Percentiles rank a stretch among this genome's conserved stretches.
Conservation (phyloP, 1,284 basidiomycete genomes). For the Leucoagaricus sp. region DNA sequence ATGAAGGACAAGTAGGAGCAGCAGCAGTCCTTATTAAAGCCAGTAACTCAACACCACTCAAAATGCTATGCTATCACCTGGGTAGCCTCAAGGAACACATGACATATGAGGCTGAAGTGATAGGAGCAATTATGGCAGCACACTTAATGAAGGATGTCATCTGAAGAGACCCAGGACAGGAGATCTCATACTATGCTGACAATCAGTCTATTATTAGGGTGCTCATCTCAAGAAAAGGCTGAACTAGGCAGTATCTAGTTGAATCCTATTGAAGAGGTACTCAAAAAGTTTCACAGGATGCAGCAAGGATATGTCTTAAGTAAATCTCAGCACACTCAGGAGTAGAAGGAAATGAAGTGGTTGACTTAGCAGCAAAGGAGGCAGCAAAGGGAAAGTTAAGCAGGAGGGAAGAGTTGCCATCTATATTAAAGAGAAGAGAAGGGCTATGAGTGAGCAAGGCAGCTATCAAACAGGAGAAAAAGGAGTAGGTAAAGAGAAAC, state of each 20-base stretch:
- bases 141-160: neutral
- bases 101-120: constrained; percentile 26
- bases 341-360: too few relatives aligned
- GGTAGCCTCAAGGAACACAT: constrained; percentile 20
- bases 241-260: constrained; percentile 23
- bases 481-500: too few relatives aligned
- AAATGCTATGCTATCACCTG: constrained; percentile 18
- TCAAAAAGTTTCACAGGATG: too few relatives aligned
- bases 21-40: constrained; percentile 22
- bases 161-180: neutral
- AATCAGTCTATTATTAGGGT: constrained; percentile 23
- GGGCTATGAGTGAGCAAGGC: too few relatives aligned
- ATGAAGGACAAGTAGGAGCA: constrained; percentile 20
- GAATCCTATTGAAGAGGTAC: constrained; percentile 15
- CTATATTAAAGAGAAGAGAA: too few relatives aligned
- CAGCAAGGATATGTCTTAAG: too few relatives aligned
- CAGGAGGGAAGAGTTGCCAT: too few relatives aligned
- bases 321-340: too few relatives aligned
- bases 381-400: too few relatives aligned
- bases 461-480: too few relatives aligned
- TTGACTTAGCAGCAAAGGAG: too few relatives aligned
- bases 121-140: constrained; percentile 24
- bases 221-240: constrained; percentile 1
- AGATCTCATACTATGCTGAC: constrained; percentile 21
- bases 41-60: neutral